phyloP scores from a whole-genome alignment of 75 land plant species.

The Cupressus sempervirens region DNA sequence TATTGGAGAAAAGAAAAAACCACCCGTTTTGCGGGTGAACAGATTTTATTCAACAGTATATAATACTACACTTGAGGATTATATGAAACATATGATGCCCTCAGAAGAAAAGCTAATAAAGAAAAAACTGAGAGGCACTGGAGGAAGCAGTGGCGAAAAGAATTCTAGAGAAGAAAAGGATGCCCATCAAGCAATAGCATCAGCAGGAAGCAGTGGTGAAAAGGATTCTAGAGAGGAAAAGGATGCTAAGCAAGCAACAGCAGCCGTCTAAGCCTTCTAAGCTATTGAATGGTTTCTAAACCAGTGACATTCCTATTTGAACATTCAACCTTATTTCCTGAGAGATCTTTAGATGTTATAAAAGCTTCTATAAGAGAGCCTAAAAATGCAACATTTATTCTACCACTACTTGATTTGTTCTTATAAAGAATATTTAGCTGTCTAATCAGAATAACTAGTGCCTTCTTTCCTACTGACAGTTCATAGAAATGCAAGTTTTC shows the following conservation, averaged over 20 bases:
- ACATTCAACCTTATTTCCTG: neutral
- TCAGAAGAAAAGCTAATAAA: slow-evolving; percentile 53
- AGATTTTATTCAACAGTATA: slow-evolving; percentile 54
- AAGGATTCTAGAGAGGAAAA: neutral
- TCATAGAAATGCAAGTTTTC: neutral
- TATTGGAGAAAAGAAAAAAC: slow-evolving; percentile 55
- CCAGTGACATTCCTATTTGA: neutral
- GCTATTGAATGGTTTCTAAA: neutral
- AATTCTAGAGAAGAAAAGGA: neutral
- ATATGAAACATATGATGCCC: slow-evolving; percentile 55
- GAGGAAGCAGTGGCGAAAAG: neutral
- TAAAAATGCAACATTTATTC: neutral
- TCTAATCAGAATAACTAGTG: neutral
- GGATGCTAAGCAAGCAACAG: slow-evolving; percentile 3
- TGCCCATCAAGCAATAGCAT: slow-evolving; percentile 1
- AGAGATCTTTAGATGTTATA: neutral
- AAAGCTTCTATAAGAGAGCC: neutral
- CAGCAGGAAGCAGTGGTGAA: neutral
- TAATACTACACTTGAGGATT: slow-evolving; percentile 22
- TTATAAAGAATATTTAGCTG: neutral
- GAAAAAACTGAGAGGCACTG: slow-evolving; percentile 20
- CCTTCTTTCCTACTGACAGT: neutral
- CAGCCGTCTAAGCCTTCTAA: neutral
- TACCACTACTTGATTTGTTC: neutral
- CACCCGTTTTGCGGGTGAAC: slow-evolving; percentile 69